Evolutionary conservation across 129 eudicot species (phyloP), one percentile per base, ranked within the genome.

Genomic region (Smallanthus sonchifolius): DNA sequence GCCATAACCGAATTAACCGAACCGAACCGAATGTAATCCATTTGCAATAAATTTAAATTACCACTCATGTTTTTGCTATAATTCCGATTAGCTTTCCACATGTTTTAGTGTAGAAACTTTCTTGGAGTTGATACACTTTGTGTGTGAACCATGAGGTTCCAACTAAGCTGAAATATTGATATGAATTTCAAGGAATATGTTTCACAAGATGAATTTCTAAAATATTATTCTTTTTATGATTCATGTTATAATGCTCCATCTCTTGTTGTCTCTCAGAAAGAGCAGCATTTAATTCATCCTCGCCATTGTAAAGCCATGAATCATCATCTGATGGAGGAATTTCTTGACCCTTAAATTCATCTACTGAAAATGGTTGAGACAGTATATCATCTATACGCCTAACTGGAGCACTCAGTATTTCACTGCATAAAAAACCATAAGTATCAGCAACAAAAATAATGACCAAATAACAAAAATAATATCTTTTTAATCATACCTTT

Each of bases 241-340:
- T 83, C 61, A 55, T 37, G 56, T 88, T 63, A 36, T 77, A 90
- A 67, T 80, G 40, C 43, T 90, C 97, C 97, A 94, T 81, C 87
- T 94, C 98, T 77, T 81, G 80, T 75, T 94, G 90, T 70, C 97
- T 85, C 80, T 90, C 93, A 67, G 77, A 66, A 76, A 94, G 96
- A 65, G 87, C 97, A 83, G 89, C 87, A 83, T 84, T 86, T 75
- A 94, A 67, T 81, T 94, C 98, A 69, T 94, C 97, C 76, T 94
- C 98, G 15, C 93, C 97, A 72, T 82, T 80, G 74, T 94, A 94
- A 47, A 94, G 96, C 98, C 98, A 94, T 4, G 93, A 83, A 73
- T 94, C 98, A 84, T 88, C 97, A 81, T 94, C 97, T 43, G 93
- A 94, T 64, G 91, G 87, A 73, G 88, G 93, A 45, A 88, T 80